Conservation (phyloP, 2,329 filamentous ascomycete genomes). For the Talaromyces sp. region DNA sequence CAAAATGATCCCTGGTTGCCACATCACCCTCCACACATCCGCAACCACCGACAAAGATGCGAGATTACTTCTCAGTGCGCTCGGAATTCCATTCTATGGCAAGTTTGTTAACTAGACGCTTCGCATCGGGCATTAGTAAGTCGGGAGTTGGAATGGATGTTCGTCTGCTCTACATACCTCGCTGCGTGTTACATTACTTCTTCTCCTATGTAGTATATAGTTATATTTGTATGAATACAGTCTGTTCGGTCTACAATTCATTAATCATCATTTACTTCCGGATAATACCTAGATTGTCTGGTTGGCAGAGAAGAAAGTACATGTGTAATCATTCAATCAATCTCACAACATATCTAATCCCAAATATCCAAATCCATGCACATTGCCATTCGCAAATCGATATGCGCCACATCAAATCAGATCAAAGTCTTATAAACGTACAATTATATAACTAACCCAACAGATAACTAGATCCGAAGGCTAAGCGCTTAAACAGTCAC, state of each 20-base stretch:
- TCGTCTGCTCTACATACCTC: neutral
- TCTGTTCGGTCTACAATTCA: neutral
- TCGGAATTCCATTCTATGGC: slow-evolving; percentile 80
- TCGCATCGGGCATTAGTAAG: neutral
- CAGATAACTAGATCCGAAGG: neutral
- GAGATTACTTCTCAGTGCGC: slow-evolving; percentile 67
- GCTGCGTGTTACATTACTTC: slow-evolving; percentile 1
- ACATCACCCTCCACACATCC: slow-evolving; percentile 80
- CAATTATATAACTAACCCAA: neutral
- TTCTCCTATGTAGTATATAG: slow-evolving; percentile 17
- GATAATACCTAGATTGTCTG: no score
- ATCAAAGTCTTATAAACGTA: neutral
- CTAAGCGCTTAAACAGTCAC: slow-evolving; percentile 54
- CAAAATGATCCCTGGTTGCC: slow-evolving; percentile 79
- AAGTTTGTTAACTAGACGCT: slow-evolving; percentile 57
- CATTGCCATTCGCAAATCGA: slow-evolving; percentile 1
- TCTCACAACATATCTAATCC: neutral
- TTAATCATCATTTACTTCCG: no score
- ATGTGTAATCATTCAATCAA: slow-evolving; percentile 3
- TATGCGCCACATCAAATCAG: neutral
- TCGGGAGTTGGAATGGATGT: neutral
- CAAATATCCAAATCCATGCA: neutral
- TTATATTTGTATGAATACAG: slow-evolving; percentile 14
- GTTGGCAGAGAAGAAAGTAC: neutral
- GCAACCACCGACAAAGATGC: slow-evolving; percentile 84